Evolutionary conservation across 371 early-diverging fungal genomes (phyloP).

Genomic region (Mucor saturninus): DNA sequence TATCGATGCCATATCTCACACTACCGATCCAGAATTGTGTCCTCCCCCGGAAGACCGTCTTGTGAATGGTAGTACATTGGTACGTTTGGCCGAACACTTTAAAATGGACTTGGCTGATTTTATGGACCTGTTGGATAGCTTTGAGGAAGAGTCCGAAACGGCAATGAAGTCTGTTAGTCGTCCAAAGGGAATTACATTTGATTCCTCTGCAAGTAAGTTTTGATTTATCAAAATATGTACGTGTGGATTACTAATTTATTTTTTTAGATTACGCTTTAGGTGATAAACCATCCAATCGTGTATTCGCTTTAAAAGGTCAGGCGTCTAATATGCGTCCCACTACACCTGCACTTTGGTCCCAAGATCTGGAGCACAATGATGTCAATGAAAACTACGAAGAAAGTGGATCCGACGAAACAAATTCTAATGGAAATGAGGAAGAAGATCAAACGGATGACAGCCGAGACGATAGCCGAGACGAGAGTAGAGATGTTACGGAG

Average conservation of each 20-base stretch:
- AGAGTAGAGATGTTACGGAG: not conserved
- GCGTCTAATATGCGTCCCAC: constrained; percentile 9
- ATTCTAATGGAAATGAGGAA: not conserved
- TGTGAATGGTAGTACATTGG: constrained; percentile 31
- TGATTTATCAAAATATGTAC: too few relatives aligned
- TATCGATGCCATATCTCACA: constrained; percentile 31
- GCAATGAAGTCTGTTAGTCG: too few relatives aligned
- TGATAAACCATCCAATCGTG: not conserved
- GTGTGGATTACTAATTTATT: not conserved
- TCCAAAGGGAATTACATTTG: too few relatives aligned
- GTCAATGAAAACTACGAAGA: not conserved
- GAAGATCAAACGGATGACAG: not conserved
- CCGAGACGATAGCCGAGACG: not conserved
- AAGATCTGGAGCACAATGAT: constrained; percentile 3
- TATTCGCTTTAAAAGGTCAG: not conserved
- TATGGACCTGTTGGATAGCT: constrained; percentile 3
- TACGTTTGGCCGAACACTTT: constrained; percentile 17
- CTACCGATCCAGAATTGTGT: constrained; percentile 11
- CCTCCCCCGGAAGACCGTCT: constrained; percentile 13
- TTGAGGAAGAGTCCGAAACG: constrained; percentile 10
- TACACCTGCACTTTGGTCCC: constrained; percentile 26
- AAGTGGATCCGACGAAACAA: not conserved
- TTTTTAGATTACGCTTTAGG: not conserved
- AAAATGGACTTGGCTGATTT: constrained; percentile 15
- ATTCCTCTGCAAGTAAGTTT: too few relatives aligned